These are phyloP conservation scores for Gracilaria vermiculophylla DNA, from an alignment of 23 red algal genomes.

Conservation along the genomic window DNA sequence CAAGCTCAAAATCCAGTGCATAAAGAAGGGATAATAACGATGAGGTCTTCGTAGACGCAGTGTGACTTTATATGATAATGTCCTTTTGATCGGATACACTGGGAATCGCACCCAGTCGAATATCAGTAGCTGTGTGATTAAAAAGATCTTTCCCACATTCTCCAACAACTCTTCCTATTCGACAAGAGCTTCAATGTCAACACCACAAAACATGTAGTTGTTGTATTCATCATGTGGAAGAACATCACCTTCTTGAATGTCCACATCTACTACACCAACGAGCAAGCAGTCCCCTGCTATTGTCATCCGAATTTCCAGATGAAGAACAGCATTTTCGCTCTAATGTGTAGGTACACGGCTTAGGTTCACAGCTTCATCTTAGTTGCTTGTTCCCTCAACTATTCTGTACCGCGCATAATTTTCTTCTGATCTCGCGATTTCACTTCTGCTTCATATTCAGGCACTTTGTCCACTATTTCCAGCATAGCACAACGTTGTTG, in stretches of 20 bases:
- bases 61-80: slow-evolving; percentile 78
- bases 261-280: slow-evolving; percentile 31
- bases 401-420: slow-evolving; percentile 1
- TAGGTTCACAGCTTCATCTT: background rate
- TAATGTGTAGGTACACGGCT: background rate
- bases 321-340: background rate
- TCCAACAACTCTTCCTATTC: slow-evolving; percentile 27
- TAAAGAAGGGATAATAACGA: slow-evolving; percentile 77
- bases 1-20: slow-evolving; percentile 18
- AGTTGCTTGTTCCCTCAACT: background rate
- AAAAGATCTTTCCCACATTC: slow-evolving; percentile 26
- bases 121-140: slow-evolving; percentile 36
- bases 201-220: slow-evolving; percentile 58
- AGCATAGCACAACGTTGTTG: no score
- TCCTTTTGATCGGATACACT: slow-evolving; percentile 50
- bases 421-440: background rate
- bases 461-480: no score
- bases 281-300: slow-evolving; percentile 13
- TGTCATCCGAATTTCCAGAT: slow-evolving; percentile 40
- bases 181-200: slow-evolving; percentile 64
- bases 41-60: slow-evolving; percentile 83
- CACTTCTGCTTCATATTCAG: no score
- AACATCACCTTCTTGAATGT: slow-evolving; percentile 53
- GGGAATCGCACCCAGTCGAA: slow-evolving; percentile 68
- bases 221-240: slow-evolving; percentile 40